phyloP scores from a whole-genome alignment of 345 rosid genomes.

The Ceriops decandra region DNA sequence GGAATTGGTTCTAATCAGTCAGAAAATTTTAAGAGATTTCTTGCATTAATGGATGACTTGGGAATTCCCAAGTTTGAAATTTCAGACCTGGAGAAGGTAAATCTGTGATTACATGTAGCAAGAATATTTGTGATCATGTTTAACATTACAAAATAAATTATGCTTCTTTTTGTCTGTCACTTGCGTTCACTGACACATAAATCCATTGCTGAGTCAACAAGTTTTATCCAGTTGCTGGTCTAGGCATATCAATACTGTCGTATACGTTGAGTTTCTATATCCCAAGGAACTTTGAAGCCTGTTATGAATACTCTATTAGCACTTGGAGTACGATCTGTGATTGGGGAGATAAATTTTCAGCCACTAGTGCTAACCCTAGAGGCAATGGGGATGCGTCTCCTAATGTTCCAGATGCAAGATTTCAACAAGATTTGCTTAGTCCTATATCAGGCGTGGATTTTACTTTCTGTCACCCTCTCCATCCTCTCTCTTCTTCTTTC shows the following conservation, averaged over 20 bases:
- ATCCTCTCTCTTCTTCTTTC: neutral
- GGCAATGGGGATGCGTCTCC: constrained; percentile 16
- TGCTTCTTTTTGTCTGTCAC: too few species aligned
- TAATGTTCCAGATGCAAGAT: constrained; percentile 42
- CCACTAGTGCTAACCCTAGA: constrained; percentile 11
- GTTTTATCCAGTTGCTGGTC: too few species aligned
- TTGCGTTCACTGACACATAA: too few species aligned
- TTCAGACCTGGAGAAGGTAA: constrained; percentile 79
- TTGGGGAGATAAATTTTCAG: constrained; percentile 20
- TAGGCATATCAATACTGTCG: too few species aligned
- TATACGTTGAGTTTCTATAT: neutral
- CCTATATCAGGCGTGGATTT: constrained; percentile 42
- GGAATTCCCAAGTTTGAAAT: constrained; percentile 63
- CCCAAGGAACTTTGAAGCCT: constrained; percentile 52
- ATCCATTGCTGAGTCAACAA: too few species aligned
- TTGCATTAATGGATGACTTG: constrained; percentile 59
- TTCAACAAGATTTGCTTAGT: constrained; percentile 43
- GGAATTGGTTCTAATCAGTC: constrained; percentile 37
- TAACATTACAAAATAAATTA: too few species aligned
- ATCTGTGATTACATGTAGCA: neutral
- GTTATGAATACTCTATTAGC: constrained; percentile 47
- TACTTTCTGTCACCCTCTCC: too few species aligned
- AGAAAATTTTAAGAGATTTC: constrained; percentile 54
- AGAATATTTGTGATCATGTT: too few species aligned
- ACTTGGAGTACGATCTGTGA: constrained; percentile 30